phyloP scores from a whole-genome alignment of 169 alveolate species.

The Hepatocystis sp. region DNA sequence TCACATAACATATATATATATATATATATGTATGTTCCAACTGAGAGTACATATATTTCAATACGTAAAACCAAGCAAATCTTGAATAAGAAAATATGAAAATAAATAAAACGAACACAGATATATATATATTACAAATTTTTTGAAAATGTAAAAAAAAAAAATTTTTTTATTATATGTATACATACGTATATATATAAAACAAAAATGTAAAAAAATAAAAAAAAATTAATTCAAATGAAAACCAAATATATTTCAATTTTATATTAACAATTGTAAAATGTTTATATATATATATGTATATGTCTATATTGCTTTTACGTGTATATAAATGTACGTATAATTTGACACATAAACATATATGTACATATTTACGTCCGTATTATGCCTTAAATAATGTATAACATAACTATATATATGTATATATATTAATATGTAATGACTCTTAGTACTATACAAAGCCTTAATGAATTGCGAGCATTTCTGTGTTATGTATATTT shows the following conservation, averaged over 20 bases:
- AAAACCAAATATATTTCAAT: constrained; percentile 40
- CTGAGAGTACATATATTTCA: not conserved
- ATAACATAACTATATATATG: too few species aligned
- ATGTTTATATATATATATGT: constrained; percentile 15
- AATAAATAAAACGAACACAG: too few species aligned
- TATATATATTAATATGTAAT: too few species aligned
- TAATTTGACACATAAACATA: not conserved
- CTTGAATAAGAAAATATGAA: too few species aligned
- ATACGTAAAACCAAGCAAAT: constrained; percentile 12
- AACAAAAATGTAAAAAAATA: not conserved
- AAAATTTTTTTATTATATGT: too few species aligned
- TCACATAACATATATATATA: not conserved
- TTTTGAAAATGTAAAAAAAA: constrained; percentile 2
- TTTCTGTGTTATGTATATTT: not conserved
- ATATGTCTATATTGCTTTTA: not conserved
- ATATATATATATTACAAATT: not conserved
- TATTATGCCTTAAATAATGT: too few species aligned
- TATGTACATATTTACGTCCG: not conserved
- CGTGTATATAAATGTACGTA: not conserved
- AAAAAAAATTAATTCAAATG: constrained; percentile 14
- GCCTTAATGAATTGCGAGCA: not conserved
- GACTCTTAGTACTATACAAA: too few species aligned
- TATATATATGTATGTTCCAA: constrained; percentile 8
- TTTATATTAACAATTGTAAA: constrained; percentile 20
- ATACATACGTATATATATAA: too few species aligned